Conservation (phyloP, 306 rosid genomes). For the Corylus avellana region DNA sequence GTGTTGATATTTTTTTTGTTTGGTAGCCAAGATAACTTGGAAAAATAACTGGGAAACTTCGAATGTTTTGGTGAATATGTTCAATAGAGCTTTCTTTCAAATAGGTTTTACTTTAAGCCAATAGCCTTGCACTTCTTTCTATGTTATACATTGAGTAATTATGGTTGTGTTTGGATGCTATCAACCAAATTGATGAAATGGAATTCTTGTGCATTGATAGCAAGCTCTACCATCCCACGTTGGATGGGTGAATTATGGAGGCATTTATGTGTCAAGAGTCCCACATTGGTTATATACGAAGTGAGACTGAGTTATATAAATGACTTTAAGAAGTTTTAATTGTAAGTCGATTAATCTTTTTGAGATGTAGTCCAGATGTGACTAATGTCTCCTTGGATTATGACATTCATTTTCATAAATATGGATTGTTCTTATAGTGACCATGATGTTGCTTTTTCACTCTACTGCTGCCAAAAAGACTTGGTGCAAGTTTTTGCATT, state of each 20-base stretch:
- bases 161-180: neutral
- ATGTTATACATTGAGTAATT: neutral
- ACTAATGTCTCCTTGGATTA: too few species aligned
- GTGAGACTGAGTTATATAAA: too few species aligned
- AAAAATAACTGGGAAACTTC: neutral
- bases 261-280: too few species aligned
- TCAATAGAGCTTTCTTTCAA: too few species aligned
- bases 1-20: neutral
- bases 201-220: neutral
- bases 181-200: neutral
- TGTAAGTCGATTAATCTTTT: too few species aligned
- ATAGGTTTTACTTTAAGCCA: neutral
- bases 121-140: neutral
- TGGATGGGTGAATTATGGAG: too few species aligned
- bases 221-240: neutral
- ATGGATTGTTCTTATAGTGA: neutral
- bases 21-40: neutral
- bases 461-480: neutral
- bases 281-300: too few species aligned
- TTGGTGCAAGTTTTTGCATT: neutral
- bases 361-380: too few species aligned
- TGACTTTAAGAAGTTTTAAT: too few species aligned
- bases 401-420: too few species aligned
- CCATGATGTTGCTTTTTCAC: neutral
- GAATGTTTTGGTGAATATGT: neutral